Base-by-base conservation (phyloP, 805 yeast genomes). In the Pichia thaimueangensis region DNA sequence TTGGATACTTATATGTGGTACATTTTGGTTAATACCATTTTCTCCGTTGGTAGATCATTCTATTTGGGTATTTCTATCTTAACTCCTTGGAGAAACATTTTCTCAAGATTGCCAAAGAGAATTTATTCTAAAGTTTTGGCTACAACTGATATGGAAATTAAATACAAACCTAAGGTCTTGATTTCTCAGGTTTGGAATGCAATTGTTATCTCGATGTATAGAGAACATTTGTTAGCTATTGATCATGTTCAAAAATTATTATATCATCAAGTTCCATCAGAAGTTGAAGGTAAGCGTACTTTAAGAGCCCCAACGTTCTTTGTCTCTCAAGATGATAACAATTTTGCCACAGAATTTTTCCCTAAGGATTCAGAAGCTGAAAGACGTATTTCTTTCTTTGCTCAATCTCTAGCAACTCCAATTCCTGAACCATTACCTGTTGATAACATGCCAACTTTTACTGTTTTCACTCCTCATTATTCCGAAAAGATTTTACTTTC, bases 171-270 rank as follows among this genome's bases (percentile, higher is more conserved):
- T 54, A 93, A 93, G 78, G 97, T 93, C 53, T 75, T 93, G 64
- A 91, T 93, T 58, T 88, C 97, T 32, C 98, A 93, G 73, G 91
- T 94, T 56, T 93, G 99, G 99, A 93, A 93, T 64, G 98, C 98
- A 42, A 85, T 93, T 67, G 94, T 93, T 53, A 93, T 93, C 57
- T 91, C 98, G 45, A 93, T 93, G 99, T 94, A 93, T 81, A 87
- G 99, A 74, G 99, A 93, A 70, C 99, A 93, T 67, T 73, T 93
- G 66, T 71, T 93, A 55, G 97, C 98, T 23, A 91, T 94, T 65
- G 98, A 93, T 65, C 98, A 93, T 64, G 98, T 93, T 51, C 98
- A 93, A 71, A 91, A 86, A 71, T 76, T 93, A 66, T 76, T 93
- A 54, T 93, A 93, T 68, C 98, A 93, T 66, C 98, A 93, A 74